phyloP scores from a whole-genome alignment of 108 stramenopile species.

The Stephanodiscus triporus region DNA sequence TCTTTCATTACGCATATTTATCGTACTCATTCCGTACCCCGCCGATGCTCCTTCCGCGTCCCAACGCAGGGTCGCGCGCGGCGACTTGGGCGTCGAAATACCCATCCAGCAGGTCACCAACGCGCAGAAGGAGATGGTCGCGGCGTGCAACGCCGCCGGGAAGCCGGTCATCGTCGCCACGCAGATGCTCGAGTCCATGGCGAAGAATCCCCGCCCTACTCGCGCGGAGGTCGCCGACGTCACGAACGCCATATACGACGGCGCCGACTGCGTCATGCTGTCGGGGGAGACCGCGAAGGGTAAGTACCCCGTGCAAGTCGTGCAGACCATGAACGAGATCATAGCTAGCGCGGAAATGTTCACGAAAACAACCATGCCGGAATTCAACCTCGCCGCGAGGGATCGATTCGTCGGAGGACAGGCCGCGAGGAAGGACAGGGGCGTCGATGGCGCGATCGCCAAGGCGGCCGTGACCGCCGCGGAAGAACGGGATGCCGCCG shows the following conservation, averaged over 20 bases:
- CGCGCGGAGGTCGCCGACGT: constrained; percentile 98
- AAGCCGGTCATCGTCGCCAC: constrained; percentile 97
- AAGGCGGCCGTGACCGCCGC: constrained; percentile 94
- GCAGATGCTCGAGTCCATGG: constrained; percentile 99
- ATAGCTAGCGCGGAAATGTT: constrained; percentile 79
- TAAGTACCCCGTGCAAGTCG: constrained; percentile 92
- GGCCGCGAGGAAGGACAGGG: constrained; percentile 27
- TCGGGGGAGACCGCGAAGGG: constrained; percentile 99
- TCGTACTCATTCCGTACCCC: not conserved
- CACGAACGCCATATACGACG: constrained; percentile 98
- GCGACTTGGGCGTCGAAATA: constrained; percentile 94
- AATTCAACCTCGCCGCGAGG: constrained; percentile 37
- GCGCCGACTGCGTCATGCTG: constrained; percentile 98
- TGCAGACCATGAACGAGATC: constrained; percentile 93
- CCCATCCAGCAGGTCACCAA: constrained; percentile 93
- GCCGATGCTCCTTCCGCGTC: not conserved
- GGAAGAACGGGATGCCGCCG: constrained; percentile 76
- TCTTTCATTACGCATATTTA: not conserved
- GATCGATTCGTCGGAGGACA: constrained; percentile 42
- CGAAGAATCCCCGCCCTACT: constrained; percentile 97
- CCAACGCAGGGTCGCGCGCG: constrained; percentile 33
- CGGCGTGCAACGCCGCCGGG: constrained; percentile 88
- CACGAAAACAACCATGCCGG: constrained; percentile 40
- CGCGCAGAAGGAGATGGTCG: constrained; percentile 98
- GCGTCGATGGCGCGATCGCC: constrained; percentile 79